A percentile compares a stretch with the other conserved stretches of the same genome.
Evolutionary conservation across 208 protist genomes (phyloP).

Genomic region (Leishmania tarentolae): DNA sequence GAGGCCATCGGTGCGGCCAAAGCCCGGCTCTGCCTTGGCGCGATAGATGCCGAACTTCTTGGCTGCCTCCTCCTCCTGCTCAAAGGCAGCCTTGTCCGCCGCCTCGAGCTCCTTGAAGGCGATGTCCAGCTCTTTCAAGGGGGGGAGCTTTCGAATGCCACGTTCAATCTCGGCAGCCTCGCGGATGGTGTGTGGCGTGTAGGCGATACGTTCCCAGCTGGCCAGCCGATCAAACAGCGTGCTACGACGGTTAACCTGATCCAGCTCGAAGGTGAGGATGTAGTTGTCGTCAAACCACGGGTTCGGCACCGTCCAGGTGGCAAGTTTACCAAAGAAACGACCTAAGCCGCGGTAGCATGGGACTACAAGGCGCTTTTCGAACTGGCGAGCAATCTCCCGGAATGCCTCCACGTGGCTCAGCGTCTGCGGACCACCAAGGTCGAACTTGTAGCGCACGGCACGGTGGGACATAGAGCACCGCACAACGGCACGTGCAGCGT

Average conservation of each 20-base stretch:
- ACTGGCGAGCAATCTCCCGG: constrained; percentile 72
- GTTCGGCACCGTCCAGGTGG: constrained; percentile 79
- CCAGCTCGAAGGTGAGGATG: constrained; percentile 88
- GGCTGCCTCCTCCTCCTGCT: constrained; percentile 85
- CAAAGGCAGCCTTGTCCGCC: constrained; percentile 83
- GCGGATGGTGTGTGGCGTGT: constrained; percentile 81
- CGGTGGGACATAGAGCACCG: constrained; percentile 81
- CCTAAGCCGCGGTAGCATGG: constrained; percentile 86
- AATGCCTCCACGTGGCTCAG: constrained; percentile 85
- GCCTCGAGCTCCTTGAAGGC: constrained; percentile 73
- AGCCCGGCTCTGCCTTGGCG: constrained; percentile 91
- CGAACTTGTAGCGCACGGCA: constrained; percentile 91
- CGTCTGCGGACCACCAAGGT: constrained; percentile 91
- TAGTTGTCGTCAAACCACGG: constrained; percentile 93
- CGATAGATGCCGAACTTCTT: constrained; percentile 88
- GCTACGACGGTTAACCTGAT: constrained; percentile 91
- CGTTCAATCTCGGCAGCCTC: constrained; percentile 78
- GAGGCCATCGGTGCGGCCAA: constrained; percentile 87
- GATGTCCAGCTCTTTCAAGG: constrained; percentile 79
- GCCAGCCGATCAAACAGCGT: constrained; percentile 89
- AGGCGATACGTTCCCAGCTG: constrained; percentile 87
- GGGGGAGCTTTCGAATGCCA: constrained; percentile 50
- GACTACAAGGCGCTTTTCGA: constrained; percentile 73
- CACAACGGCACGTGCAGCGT: constrained; percentile 86
- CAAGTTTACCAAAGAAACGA: constrained; percentile 86